Percentiles rank a stretch among this genome's conserved stretches.
Evolutionary conservation across 2,329 filamentous ascomycete species (phyloP).

Genomic region (Trichoderma semiorbis): DNA sequence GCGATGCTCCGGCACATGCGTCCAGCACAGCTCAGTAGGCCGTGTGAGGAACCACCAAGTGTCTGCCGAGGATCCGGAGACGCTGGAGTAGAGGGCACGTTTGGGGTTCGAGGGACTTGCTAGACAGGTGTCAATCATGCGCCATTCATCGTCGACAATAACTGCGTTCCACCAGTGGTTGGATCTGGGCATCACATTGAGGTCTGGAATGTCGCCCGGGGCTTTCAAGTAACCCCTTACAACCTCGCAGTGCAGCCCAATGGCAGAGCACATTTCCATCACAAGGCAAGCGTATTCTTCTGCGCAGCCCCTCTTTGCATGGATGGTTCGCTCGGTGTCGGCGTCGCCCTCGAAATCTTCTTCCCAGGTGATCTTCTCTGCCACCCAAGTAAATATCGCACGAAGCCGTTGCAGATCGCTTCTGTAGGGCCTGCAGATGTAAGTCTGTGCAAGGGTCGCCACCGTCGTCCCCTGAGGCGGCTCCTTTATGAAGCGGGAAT

Average conservation of each 20-base stretch:
- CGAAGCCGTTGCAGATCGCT: conserved; percentile 90
- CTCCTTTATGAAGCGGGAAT: conserved; percentile 81
- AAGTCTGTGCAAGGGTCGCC: conserved; percentile 78
- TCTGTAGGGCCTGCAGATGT: conserved; percentile 89
- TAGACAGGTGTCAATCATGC: conserved; percentile 90
- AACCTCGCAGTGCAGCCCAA: conserved; percentile 83
- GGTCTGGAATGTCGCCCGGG: conserved; percentile 78
- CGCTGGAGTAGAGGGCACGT: conserved; percentile 71
- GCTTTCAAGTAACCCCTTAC: conserved; percentile 87
- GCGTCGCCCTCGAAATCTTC: conserved; percentile 85
- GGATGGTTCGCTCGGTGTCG: conserved; percentile 79
- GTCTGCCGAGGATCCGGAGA: conserved; percentile 68
- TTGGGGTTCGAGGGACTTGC: conserved; percentile 87
- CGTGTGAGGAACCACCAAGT: conserved; percentile 90
- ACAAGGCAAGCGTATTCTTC: conserved; percentile 88
- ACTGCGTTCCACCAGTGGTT: conserved; percentile 99
- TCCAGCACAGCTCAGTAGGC: conserved; percentile 89
- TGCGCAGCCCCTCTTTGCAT: conserved; percentile 77
- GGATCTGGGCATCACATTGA: conserved; percentile 75
- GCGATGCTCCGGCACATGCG: conserved; percentile 84
- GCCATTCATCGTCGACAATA: conserved; percentile 90
- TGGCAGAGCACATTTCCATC: conserved; percentile 87
- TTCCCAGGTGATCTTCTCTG: conserved; percentile 94
- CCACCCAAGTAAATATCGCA: conserved; percentile 95
- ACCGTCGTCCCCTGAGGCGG: conserved; percentile 80